These are phyloP conservation scores for Leavenworthia alabamica DNA, from an alignment of 345 rosid genomes.

Conservation along the genomic window DNA sequence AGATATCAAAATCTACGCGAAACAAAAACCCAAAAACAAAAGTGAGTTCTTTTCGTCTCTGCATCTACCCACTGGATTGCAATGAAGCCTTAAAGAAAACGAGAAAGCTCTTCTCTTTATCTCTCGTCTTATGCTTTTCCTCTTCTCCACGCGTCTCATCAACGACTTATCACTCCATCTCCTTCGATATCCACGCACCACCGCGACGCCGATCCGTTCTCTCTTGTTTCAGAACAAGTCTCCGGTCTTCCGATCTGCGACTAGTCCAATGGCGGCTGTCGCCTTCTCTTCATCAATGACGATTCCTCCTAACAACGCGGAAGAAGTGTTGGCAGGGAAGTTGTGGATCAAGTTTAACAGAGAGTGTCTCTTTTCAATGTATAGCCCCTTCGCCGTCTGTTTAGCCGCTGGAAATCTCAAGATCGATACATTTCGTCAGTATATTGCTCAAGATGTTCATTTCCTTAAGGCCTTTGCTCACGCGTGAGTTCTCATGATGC, in stretches of 20 bases:
- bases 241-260: constrained; percentile 31
- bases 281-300: constrained; percentile 22
- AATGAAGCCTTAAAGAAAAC: neutral
- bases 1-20: too few species aligned
- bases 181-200: constrained; percentile 18
- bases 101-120: neutral
- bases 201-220: constrained; percentile 12
- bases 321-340: constrained; percentile 54
- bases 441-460: constrained; percentile 71
- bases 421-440: constrained; percentile 63
- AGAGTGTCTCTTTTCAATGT: constrained; percentile 59
- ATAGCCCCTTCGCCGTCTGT: constrained; percentile 63
- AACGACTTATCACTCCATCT: constrained; percentile 9
- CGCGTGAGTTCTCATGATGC: constrained; percentile 54
- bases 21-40: neutral
- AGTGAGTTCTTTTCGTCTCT: neutral
- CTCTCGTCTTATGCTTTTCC: constrained; percentile 38
- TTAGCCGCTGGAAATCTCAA: constrained; percentile 79
- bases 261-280: constrained; percentile 33
- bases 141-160: constrained; percentile 23
- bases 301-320: constrained; percentile 38
- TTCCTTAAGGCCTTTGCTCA: constrained; percentile 84
- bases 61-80: neutral
- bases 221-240: constrained; percentile 15
- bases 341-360: constrained; percentile 68